Percentiles rank a stretch among this genome's conserved stretches.
Evolutionary conservation across 2,329 filamentous ascomycete genomes (phyloP).

Genomic region (Zymoseptoria ardabiliae): DNA sequence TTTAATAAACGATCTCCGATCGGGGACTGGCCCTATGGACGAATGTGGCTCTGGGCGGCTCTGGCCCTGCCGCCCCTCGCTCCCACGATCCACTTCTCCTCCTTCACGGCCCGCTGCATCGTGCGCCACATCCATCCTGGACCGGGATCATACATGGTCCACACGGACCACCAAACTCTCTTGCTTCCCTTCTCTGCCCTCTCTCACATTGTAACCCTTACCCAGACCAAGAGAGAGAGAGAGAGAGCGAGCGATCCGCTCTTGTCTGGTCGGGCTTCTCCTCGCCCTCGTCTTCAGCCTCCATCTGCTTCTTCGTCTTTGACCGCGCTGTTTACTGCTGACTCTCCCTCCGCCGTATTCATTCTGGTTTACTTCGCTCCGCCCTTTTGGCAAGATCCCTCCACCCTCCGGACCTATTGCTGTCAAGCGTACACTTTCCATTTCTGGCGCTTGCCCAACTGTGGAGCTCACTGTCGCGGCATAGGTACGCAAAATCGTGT

Average conservation of each 20-base stretch:
- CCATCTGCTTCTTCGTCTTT: not conserved
- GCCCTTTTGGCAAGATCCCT: not conserved
- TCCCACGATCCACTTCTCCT: not conserved
- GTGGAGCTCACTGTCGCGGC: conserved; percentile 1
- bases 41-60: too few species aligned
- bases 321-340: not conserved
- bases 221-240: not conserved
- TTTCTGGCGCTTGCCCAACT: not conserved
- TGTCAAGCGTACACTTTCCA: not conserved
- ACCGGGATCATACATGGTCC: not conserved
- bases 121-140: not conserved
- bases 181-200: too few species aligned
- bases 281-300: not conserved
- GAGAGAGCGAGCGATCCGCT: not conserved
- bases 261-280: not conserved
- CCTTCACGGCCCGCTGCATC: not conserved
- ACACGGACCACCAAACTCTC: not conserved
- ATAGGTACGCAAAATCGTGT: not conserved
- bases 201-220: conserved; percentile 2
- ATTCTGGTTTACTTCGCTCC: not conserved
- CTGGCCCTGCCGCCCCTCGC: not conserved
- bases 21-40: too few species aligned
- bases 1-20: too few species aligned
- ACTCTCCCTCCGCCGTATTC: not conserved
- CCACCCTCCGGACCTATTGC: not conserved